phyloP scores from a whole-genome alignment of 495 filamentous ascomycete genomes.

The Viridothelium virens region DNA sequence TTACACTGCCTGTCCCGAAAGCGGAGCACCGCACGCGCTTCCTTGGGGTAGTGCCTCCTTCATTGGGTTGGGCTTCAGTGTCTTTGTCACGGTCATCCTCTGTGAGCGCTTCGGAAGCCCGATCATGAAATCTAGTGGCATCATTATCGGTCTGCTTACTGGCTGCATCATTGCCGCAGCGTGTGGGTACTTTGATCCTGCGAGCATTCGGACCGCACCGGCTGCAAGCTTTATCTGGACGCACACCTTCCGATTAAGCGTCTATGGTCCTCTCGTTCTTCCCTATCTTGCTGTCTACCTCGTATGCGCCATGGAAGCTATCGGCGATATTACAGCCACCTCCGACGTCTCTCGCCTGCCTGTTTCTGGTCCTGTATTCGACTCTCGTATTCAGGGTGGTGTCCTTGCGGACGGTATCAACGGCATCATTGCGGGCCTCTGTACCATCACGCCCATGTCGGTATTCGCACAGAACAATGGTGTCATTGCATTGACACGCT shows the following conservation, averaged over 20 bases:
- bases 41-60: conserved; percentile 85
- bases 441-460: conserved; percentile 78
- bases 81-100: conserved; percentile 82
- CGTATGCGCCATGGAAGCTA: conserved; percentile 81
- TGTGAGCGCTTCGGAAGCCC: conserved; percentile 79
- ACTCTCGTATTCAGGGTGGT: conserved; percentile 85
- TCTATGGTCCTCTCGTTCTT: conserved; percentile 79
- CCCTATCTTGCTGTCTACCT: conserved; percentile 82
- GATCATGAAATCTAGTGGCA: conserved; percentile 65
- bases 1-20: conserved; percentile 61
- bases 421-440: conserved; percentile 69
- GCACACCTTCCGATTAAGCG: conserved; percentile 67
- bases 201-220: conserved; percentile 61
- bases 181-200: conserved; percentile 70
- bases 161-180: conserved; percentile 85
- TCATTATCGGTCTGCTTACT: conserved; percentile 72
- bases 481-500: conserved; percentile 82
- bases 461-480: conserved; percentile 86
- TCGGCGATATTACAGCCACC: conserved; percentile 70
- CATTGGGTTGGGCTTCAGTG: conserved; percentile 82
- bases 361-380: conserved; percentile 71
- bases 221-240: conserved; percentile 86
- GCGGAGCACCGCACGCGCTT: conserved; percentile 66
- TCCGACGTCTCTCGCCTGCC: conserved; percentile 78
- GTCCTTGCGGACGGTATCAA: conserved; percentile 79